Percentiles rank a stretch among this genome's conserved stretches.
Evolutionary conservation across 2,329 filamentous ascomycete genomes (phyloP).

Genomic region (Penicillium hordei): DNA sequence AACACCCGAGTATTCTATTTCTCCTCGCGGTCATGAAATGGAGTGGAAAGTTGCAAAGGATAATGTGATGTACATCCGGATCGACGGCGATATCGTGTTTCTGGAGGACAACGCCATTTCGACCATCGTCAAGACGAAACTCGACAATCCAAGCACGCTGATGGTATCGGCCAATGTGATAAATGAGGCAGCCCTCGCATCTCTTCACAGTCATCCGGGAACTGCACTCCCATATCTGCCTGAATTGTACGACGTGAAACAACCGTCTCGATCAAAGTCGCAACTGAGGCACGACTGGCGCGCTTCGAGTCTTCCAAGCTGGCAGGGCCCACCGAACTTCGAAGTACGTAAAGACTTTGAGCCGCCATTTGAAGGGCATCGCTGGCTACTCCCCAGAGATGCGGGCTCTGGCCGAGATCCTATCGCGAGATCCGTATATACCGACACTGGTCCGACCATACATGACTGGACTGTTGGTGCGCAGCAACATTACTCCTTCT

Average conservation of each 20-base stretch:
- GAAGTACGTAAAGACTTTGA: slow-evolving; percentile 28
- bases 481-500: slow-evolving; percentile 47
- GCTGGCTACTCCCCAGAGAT: slow-evolving; percentile 51
- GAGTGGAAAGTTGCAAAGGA: slow-evolving; percentile 22
- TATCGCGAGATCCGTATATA: slow-evolving; percentile 52
- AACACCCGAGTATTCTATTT: slow-evolving; percentile 32
- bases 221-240: slow-evolving; percentile 56
- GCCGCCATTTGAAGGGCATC: slow-evolving; percentile 42
- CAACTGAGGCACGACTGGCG: slow-evolving; percentile 32
- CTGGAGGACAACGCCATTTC: slow-evolving; percentile 51
- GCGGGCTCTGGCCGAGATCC: slow-evolving; percentile 45
- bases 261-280: slow-evolving; percentile 18
- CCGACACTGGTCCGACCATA: slow-evolving; percentile 46
- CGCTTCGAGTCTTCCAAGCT: slow-evolving; percentile 34
- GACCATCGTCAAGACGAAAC: slow-evolving; percentile 54
- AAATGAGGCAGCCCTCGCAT: slow-evolving; percentile 56
- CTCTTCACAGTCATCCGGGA: slow-evolving; percentile 56
- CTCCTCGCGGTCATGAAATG: slow-evolving; percentile 8
- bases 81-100: slow-evolving; percentile 47
- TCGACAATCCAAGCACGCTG: slow-evolving; percentile 52
- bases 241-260: slow-evolving; percentile 36
- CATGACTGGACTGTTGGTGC: slow-evolving; percentile 53
- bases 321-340: slow-evolving; percentile 36
- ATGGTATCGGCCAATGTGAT: slow-evolving; percentile 58
- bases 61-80: slow-evolving; percentile 43